phyloP scores from a whole-genome alignment of 768 basidiomycete species.

The Mycena alexandri region DNA sequence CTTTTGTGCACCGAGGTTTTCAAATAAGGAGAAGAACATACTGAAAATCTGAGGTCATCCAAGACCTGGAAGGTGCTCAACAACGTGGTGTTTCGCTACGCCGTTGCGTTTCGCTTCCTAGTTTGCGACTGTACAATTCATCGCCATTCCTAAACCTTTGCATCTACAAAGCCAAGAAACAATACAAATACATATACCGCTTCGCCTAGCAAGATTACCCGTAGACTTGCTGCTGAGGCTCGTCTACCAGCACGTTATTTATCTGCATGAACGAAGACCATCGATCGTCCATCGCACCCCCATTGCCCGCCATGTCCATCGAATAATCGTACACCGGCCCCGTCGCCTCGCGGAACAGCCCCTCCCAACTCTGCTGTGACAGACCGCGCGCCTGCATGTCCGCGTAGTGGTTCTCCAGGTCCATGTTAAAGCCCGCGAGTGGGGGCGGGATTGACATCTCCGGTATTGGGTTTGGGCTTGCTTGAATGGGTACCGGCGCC shows the following conservation, averaged over 20 bases:
- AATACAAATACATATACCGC: slow-evolving; percentile 1
- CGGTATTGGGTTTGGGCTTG: background rate
- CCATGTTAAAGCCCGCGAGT: slow-evolving; percentile 21
- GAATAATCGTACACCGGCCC: slow-evolving; percentile 38
- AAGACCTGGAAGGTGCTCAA: no score
- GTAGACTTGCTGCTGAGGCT: slow-evolving; percentile 11
- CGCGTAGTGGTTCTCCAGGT: background rate
- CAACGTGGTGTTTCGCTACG: no score
- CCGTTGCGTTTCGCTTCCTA: no score
- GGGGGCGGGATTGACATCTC: slow-evolving; percentile 27
- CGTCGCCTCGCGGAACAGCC: slow-evolving; percentile 53
- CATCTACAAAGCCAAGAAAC: no score
- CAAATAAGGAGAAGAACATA: no score
- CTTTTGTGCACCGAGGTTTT: no score
- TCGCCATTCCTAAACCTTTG: no score
- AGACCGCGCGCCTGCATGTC: slow-evolving; percentile 7
- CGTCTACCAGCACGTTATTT: slow-evolving; percentile 18
- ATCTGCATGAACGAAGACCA: slow-evolving; percentile 56
- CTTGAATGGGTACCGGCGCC: background rate
- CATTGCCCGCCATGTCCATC: slow-evolving; percentile 30
- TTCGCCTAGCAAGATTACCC: background rate
- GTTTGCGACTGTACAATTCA: no score
- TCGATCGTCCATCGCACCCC: slow-evolving; percentile 50
- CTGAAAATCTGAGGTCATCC: no score
- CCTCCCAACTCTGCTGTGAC: slow-evolving; percentile 48